Base-by-base conservation (phyloP, 2,329 filamentous ascomycete genomes). In the Aspergillus transmontanensis region DNA sequence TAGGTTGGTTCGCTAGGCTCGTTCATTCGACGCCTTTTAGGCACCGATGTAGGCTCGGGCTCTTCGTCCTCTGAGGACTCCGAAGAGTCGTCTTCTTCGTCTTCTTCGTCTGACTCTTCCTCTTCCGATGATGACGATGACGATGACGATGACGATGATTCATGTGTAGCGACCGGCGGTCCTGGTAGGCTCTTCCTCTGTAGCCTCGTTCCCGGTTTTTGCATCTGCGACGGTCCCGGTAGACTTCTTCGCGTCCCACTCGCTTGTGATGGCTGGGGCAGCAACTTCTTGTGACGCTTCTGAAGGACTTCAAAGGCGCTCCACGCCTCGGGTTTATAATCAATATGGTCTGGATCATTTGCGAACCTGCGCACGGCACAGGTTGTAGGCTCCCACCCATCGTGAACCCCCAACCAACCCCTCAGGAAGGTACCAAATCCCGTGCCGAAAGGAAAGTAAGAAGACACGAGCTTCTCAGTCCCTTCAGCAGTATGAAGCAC, bases 311-410 rank as follows among this genome's bases (percentile, higher is more conserved):
- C 34, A 21, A 62, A n/a, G 6, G 39, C 32, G 4, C 12, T n/a
- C 61, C 61, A 60, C 6, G 48, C 59, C 16, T 60, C 54, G 11
- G 61, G 23, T 16, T 60, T 26, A 16, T 63, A 68, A 10, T 16
- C 6, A 4, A 64, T 43, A 9, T 62, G 43, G 2, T 62, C 41
- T 5, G 6, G 4, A 11, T 16, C 6, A 6, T 23, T 32, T 16
- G 30, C 30, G 21, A 61, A 68, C 19, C 59, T 41, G 2, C 65
- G 57, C 6, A 68, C 41, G 5, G 67, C 65, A 26, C 57, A 66
- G 10, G 34, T 36, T 16, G 64, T 46, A 16, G 43, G 16, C 2
- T 65, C 64, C 39, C 32, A 68, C 21, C 60, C 60, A 6, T 62
- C 14, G 4, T 36, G 21, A 2, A 43, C 12, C 10, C 63, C 63